These are phyloP conservation scores for Chytriomyces confervae DNA, from an alignment of 192 early-diverging fungal species.

Conservation along the genomic window DNA sequence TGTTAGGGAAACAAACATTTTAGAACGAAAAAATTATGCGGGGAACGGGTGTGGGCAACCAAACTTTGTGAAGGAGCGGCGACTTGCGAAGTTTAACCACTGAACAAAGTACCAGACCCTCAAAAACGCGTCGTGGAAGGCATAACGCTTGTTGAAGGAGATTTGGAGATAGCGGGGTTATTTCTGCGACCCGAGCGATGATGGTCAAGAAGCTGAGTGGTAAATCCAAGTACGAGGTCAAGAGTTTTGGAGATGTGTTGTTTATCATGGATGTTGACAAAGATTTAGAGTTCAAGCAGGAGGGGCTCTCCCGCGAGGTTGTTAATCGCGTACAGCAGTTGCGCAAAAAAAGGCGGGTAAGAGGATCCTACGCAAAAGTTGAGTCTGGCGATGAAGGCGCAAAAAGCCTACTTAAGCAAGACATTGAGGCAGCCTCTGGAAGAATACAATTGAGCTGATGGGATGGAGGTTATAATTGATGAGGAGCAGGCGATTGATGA, in stretches of 20 bases:
- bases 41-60: constrained; percentile 90
- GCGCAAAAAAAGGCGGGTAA: constrained; percentile 88
- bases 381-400: constrained; percentile 70
- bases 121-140: constrained; percentile 80
- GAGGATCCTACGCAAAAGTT: constrained; percentile 73
- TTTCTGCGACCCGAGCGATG: constrained; percentile 73
- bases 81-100: constrained; percentile 95
- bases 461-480: constrained; percentile 67
- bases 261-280: constrained; percentile 84
- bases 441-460: not conserved
- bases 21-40: constrained; percentile 83
- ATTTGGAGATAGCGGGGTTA: constrained; percentile 83
- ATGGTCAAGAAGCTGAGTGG: too few relatives aligned
- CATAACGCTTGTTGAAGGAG: constrained; percentile 78
- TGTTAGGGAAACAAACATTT: constrained; percentile 80
- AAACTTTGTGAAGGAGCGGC: constrained; percentile 93
- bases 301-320: constrained; percentile 91
- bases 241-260: constrained; percentile 66
- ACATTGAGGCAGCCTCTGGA: constrained; percentile 66
- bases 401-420: constrained; percentile 74
- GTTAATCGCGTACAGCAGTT: constrained; percentile 95
- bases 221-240: constrained; percentile 33
- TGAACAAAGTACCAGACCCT: constrained; percentile 98
- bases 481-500: constrained; percentile 79
- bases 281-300: constrained; percentile 83